A percentile compares a stretch with the other conserved stretches of the same genome.
Evolutionary conservation across 2,329 filamentous ascomycete genomes (phyloP).

Genomic region (Aspergillus melleus): DNA sequence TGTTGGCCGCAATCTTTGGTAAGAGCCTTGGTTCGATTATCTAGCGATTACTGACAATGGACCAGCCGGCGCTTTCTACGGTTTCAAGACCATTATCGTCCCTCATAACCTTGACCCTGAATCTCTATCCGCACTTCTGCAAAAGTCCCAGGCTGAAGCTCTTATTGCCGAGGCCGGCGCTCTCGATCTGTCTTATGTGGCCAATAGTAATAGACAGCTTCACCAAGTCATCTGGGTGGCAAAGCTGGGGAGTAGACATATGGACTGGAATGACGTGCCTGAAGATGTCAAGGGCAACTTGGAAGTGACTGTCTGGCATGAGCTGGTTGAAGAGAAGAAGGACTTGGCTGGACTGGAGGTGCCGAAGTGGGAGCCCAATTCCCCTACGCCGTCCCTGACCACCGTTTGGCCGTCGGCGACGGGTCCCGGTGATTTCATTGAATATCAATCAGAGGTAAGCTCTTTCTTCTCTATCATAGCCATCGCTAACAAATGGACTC

Average conservation of each 20-base stretch:
- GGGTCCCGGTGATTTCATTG: slow-evolving; percentile 67
- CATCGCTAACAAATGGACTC: slow-evolving; percentile 1
- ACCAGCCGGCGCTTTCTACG: slow-evolving; percentile 81
- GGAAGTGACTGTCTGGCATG: slow-evolving; percentile 89
- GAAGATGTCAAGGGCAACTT: slow-evolving; percentile 71
- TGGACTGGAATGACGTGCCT: slow-evolving; percentile 93
- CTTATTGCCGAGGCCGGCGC: slow-evolving; percentile 82
- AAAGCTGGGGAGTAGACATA: slow-evolving; percentile 82
- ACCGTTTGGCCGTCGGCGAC: slow-evolving; percentile 42
- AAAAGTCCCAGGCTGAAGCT: slow-evolving; percentile 72
- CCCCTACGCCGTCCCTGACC: slow-evolving; percentile 47
- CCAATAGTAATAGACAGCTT: slow-evolving; percentile 67
- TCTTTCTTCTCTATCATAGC: background rate
- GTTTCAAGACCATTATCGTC: slow-evolving; percentile 77
- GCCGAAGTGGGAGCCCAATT: slow-evolving; percentile 60
- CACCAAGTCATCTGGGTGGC: slow-evolving; percentile 88
- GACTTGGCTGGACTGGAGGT: slow-evolving; percentile 61
- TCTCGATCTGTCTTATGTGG: slow-evolving; percentile 75
- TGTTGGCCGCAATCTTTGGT: slow-evolving; percentile 77
- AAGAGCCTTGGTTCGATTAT: slow-evolving; percentile 17
- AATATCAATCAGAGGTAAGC: slow-evolving; percentile 69
- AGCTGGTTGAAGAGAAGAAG: slow-evolving; percentile 73
- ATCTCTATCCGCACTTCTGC: slow-evolving; percentile 69
- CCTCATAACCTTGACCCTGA: slow-evolving; percentile 76
- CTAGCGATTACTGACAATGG: slow-evolving; percentile 13